Evolutionary conservation across 1,284 basidiomycete genomes (phyloP).

Genomic region (Apiotrichum porosum): DNA sequence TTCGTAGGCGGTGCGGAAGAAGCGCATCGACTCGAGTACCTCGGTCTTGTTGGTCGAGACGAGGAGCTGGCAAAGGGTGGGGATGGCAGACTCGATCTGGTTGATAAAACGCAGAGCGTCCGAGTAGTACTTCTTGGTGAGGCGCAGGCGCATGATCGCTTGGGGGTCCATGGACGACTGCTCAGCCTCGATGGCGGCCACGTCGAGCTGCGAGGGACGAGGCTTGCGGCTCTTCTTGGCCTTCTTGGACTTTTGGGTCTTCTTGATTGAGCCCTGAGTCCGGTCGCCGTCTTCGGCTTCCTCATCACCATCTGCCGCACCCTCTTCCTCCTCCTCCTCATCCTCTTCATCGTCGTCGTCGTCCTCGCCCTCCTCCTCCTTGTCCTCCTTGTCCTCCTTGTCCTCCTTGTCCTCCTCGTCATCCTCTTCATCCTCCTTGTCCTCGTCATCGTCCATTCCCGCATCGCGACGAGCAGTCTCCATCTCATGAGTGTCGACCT

Average conservation of each 20-base stretch:
- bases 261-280: slow-evolving; percentile 8
- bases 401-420: slow-evolving; percentile 28
- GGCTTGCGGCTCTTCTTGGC: slow-evolving; percentile 53
- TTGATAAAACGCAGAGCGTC: slow-evolving; percentile 85
- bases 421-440: slow-evolving; percentile 52
- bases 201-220: slow-evolving; percentile 59
- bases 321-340: slow-evolving; percentile 27
- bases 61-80: slow-evolving; percentile 69
- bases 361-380: slow-evolving; percentile 36
- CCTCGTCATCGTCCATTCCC: slow-evolving; percentile 52
- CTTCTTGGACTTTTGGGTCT: slow-evolving; percentile 42
- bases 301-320: slow-evolving; percentile 15
- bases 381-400: slow-evolving; percentile 43
- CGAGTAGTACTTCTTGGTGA: slow-evolving; percentile 79
- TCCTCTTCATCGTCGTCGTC: slow-evolving; percentile 35
- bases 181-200: slow-evolving; percentile 59
- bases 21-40: slow-evolving; percentile 91
- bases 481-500: slow-evolving; percentile 56
- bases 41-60: slow-evolving; percentile 90
- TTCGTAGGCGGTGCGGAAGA: slow-evolving; percentile 79
- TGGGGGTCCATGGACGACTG: slow-evolving; percentile 61
- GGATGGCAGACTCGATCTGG: slow-evolving; percentile 72
- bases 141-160: slow-evolving; percentile 64
- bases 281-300: slow-evolving; percentile 23
- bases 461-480: slow-evolving; percentile 44